A percentile compares a stretch with the other conserved stretches of the same genome.
phyloP scores from a whole-genome alignment of 2,329 filamentous ascomycete species.

The Exophiala calicioides region DNA sequence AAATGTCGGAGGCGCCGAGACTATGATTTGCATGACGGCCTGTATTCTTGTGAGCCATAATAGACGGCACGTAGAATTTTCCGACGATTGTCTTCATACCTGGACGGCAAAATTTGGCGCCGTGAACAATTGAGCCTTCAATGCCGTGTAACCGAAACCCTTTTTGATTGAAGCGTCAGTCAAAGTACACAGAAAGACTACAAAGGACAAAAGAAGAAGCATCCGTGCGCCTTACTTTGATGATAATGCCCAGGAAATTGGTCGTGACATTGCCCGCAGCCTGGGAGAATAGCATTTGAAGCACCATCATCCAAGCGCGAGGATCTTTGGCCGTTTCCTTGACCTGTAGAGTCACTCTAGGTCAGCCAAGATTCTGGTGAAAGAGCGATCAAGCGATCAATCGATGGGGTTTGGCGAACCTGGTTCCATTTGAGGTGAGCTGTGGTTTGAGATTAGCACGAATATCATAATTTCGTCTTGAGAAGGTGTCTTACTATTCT shows the following conservation, averaged over 20 bases:
- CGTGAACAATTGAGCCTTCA: slow-evolving; percentile 13
- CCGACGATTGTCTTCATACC: not conserved
- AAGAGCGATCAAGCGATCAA: too few species aligned
- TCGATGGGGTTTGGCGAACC: too few species aligned
- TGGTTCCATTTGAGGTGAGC: slow-evolving; percentile 47
- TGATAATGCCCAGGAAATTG: slow-evolving; percentile 16
- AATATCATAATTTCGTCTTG: not conserved
- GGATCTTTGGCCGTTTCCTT: slow-evolving; percentile 53
- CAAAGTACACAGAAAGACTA: too few species aligned
- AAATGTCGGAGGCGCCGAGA: slow-evolving; percentile 6
- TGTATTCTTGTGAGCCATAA: not conserved
- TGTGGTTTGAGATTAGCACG: too few species aligned
- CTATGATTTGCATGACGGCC: slow-evolving; percentile 7
- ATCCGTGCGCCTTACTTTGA: slow-evolving; percentile 11
- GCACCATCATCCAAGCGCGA: slow-evolving; percentile 62
- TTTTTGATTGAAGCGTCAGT: too few species aligned
- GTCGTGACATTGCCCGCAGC: slow-evolving; percentile 13
- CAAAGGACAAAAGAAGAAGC: too few species aligned
- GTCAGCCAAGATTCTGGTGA: too few species aligned
- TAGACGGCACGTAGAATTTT: slow-evolving; percentile 1
- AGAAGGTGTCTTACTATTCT: slow-evolving; percentile 44
- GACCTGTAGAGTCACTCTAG: too few species aligned
- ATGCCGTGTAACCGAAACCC: slow-evolving; percentile 15
- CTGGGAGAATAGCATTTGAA: slow-evolving; percentile 32
- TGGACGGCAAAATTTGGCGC: slow-evolving; percentile 13